phyloP scores from a whole-genome alignment of 1,284 basidiomycete species.

The Ceratorhiza oryzae-sativae region DNA sequence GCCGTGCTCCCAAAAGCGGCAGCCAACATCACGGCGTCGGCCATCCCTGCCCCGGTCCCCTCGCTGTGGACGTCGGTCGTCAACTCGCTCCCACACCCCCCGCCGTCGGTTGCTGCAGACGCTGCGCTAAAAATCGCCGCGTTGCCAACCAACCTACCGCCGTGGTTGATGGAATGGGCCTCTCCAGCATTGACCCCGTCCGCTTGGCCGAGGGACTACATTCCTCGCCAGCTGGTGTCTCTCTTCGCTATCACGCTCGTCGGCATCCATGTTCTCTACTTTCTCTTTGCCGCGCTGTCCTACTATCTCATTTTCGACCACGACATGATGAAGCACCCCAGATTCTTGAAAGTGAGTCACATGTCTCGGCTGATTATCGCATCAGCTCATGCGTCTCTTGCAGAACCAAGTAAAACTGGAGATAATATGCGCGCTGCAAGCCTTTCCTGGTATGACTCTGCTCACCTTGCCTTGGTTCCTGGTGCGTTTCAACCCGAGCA shows the following conservation, averaged over 20 bases:
- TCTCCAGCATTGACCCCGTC: conserved; percentile 55
- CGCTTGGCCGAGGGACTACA: conserved; percentile 80
- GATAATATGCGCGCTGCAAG: conserved; percentile 76
- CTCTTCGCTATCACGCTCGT: conserved; percentile 77
- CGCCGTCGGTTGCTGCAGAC: conserved; percentile 17
- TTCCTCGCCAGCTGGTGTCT: conserved; percentile 81
- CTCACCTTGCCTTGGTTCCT: conserved; percentile 95
- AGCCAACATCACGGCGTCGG: conserved; percentile 54
- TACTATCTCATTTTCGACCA: conserved; percentile 94
- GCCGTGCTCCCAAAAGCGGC: conserved; percentile 41
- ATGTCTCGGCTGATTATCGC: conserved; percentile 66
- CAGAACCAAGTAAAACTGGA: conserved; percentile 70
- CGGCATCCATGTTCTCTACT: conserved; percentile 85
- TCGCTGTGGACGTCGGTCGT: conserved; percentile 55
- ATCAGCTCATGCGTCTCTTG: conserved; percentile 45
- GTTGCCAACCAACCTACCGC: conserved; percentile 43
- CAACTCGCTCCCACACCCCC: conserved; percentile 64
- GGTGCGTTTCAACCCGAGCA: neutral
- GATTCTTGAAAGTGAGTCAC: conserved; percentile 71
- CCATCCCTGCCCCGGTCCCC: conserved; percentile 47
- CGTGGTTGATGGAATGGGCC: conserved; percentile 41
- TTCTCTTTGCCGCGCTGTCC: conserved; percentile 82
- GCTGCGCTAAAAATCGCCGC: conserved; percentile 45
- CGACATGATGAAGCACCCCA: conserved; percentile 94
- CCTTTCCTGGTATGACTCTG: conserved; percentile 82